Base-by-base conservation (phyloP, 2,329 filamentous ascomycete species). In the Phialocephala sp. region DNA sequence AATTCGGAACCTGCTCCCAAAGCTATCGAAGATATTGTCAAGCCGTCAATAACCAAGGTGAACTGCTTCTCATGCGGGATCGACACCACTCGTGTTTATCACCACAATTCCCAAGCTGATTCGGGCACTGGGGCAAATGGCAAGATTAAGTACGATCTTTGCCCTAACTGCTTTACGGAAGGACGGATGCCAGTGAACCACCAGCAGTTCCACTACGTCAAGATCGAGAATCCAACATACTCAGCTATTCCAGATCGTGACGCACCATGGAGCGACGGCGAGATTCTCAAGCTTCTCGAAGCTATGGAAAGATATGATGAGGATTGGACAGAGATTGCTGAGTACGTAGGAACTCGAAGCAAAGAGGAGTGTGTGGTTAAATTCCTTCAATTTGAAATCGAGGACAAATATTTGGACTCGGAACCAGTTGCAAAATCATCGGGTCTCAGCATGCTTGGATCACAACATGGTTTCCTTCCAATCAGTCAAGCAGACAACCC, bases 281-380 rank as follows among this genome's bases (percentile, higher is more conserved):
- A 99, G 79, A 87, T 92, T 15, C 83, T 99, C n/a, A 85, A 93
- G 59, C 85, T 99, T 43, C 85, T 99, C 8, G 95, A 99, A 78
- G 96, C 88, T 9, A 83, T 99, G 58, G 95, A 99, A 80, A 87
- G 91, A 72, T 97, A 94, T 73, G 94, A 98, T 70, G 94, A 98
- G 67, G 93, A 98, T 79, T 99, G 95, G 95, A 90, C 91, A 65
- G 88, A 92, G 73, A 94, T 99, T 71, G 90, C 96, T 1, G 93
- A 94, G 69, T 92, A 97, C 75, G 95, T 99, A 52, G 91, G 91
- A 58, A 96, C 93, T 2, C 89, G 94, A 66, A 97, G 93, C 1
- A 87, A 93, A 61, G 96, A 99, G 78, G 94, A 99, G 80, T 99
- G 95, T 77, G 94, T 98, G 18, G 85, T 98, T 73, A 95, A 97